A percentile compares a stretch with the other conserved stretches of the same genome.
phyloP scores from a whole-genome alignment of 2,329 filamentous ascomycete genomes.

The Pseudogymnoascus sp. region DNA sequence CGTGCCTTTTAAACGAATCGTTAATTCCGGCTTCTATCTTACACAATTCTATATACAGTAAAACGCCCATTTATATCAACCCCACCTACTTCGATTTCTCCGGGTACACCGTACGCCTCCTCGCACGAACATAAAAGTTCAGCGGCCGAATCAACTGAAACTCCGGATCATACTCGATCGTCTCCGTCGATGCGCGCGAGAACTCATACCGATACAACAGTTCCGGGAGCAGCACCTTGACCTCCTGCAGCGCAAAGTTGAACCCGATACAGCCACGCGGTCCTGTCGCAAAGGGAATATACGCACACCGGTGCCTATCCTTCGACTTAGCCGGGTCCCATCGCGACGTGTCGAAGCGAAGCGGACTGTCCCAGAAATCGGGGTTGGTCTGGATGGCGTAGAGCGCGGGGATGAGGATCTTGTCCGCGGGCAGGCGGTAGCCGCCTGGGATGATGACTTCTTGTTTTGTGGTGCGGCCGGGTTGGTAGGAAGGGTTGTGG shows the following conservation, averaged over 20 bases:
- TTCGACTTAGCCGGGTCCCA: conserved; percentile 19
- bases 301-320: conserved; percentile 20
- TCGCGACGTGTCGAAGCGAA: conserved; percentile 18
- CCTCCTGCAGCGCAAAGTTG: conserved; percentile 34
- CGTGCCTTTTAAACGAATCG: neutral
- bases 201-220: conserved; percentile 33
- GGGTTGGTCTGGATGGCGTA: conserved; percentile 20
- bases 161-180: conserved; percentile 33
- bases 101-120: conserved; percentile 19
- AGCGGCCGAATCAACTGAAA: conserved; percentile 34
- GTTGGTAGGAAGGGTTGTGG: conserved; percentile 40
- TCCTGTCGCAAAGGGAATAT: conserved; percentile 32
- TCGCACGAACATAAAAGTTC: conserved; percentile 28
- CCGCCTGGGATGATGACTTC: conserved; percentile 39
- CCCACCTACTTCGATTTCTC: conserved; percentile 23
- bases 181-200: conserved; percentile 25
- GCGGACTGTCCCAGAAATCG: conserved; percentile 18
- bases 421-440: conserved; percentile 34
- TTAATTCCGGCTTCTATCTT: neutral
- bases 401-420: conserved; percentile 18
- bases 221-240: conserved; percentile 32
- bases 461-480: conserved; percentile 36
- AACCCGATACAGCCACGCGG: conserved; percentile 33
- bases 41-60: neutral
- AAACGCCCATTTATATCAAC: conserved; percentile 20